Percentiles rank a stretch among this genome's conserved stretches.
phyloP scores from a whole-genome alignment of 2,329 filamentous ascomycete genomes.

The Geosmithia flava region DNA sequence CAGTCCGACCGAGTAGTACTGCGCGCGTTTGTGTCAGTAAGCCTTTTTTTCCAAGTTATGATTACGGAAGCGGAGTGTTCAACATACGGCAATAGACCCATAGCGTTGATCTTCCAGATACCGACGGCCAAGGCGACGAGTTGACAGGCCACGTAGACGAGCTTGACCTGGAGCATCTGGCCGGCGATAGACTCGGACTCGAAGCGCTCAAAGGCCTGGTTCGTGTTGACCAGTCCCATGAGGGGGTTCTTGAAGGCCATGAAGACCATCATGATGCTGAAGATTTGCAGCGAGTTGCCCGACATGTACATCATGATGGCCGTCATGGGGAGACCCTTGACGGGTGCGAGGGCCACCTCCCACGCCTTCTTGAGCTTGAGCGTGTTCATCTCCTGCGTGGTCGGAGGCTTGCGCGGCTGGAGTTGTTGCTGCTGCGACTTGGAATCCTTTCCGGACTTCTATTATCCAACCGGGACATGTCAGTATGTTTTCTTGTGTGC shows the following conservation, averaged over 20 bases:
- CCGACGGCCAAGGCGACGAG: conserved; percentile 72
- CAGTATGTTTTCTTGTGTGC: not conserved
- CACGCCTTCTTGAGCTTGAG: conserved; percentile 98
- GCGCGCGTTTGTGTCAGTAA: conserved; percentile 3
- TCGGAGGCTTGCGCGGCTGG: conserved; percentile 52
- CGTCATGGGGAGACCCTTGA: conserved; percentile 95
- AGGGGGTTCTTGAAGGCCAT: conserved; percentile 98
- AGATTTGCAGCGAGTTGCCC: conserved; percentile 94
- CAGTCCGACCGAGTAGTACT: conserved; percentile 94
- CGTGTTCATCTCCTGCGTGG: conserved; percentile 79
- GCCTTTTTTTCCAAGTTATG: not conserved
- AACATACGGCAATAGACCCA: conserved; percentile 84
- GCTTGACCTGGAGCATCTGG: conserved; percentile 71
- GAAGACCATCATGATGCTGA: conserved; percentile 99
- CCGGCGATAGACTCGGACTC: conserved; percentile 67
- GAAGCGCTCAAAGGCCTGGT: conserved; percentile 81
- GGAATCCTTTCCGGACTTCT: conserved; percentile 23
- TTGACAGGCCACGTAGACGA: conserved; percentile 81
- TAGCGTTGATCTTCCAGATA: conserved; percentile 91
- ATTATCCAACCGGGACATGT: not conserved
- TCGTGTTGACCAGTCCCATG: conserved; percentile 69
- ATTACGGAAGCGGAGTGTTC: conserved; percentile 5
- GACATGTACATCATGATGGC: conserved; percentile 99
- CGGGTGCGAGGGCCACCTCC: conserved; percentile 88
- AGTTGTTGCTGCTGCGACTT: conserved; percentile 20